A percentile compares a stretch with the other conserved stretches of the same genome.
These are phyloP conservation scores for Cordyceps farinosa DNA, from an alignment of 2,329 filamentous ascomycete genomes.

Conservation along the genomic window DNA sequence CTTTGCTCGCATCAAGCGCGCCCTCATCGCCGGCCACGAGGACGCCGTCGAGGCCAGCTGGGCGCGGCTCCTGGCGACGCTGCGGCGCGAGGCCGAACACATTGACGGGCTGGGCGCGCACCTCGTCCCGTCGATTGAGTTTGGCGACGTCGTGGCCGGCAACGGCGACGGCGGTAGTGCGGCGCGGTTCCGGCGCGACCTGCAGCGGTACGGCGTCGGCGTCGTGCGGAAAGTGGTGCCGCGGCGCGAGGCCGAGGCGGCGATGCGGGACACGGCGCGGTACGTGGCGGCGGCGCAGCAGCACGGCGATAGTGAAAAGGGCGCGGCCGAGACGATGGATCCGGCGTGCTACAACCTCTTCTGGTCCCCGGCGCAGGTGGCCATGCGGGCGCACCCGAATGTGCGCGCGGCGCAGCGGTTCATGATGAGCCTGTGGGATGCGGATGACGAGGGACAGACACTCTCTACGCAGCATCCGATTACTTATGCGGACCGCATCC, in stretches of 20 bases:
- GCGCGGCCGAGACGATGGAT: conserved; percentile 31
- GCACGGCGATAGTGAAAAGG: neutral
- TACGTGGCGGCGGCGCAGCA: conserved; percentile 45
- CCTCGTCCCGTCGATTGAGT: conserved; percentile 55
- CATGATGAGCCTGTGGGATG: conserved; percentile 64
- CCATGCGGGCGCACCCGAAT: conserved; percentile 62
- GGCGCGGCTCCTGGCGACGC: conserved; percentile 49
- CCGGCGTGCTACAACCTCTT: conserved; percentile 71
- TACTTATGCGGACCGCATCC: conserved; percentile 65
- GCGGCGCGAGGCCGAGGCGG: conserved; percentile 50
- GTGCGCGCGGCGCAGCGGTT: conserved; percentile 62
- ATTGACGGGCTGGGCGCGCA: conserved; percentile 48
- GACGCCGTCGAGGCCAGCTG: conserved; percentile 51
- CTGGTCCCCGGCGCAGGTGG: conserved; percentile 67
- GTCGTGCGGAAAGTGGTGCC: conserved; percentile 64
- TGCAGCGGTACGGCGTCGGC: conserved; percentile 61
- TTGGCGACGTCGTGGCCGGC: conserved; percentile 44
- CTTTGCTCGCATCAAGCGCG: conserved; percentile 54
- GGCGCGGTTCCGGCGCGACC: conserved; percentile 52
- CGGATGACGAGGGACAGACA: conserved; percentile 45
- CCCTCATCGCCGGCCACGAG: conserved; percentile 53
- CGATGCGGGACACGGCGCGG: conserved; percentile 56
- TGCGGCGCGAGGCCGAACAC: conserved; percentile 49
- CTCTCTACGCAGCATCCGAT: conserved; percentile 56
- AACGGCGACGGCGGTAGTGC: conserved; percentile 37